Conservation (phyloP, 495 filamentous ascomycete species). For the Sabuloglossum arenarium region DNA sequence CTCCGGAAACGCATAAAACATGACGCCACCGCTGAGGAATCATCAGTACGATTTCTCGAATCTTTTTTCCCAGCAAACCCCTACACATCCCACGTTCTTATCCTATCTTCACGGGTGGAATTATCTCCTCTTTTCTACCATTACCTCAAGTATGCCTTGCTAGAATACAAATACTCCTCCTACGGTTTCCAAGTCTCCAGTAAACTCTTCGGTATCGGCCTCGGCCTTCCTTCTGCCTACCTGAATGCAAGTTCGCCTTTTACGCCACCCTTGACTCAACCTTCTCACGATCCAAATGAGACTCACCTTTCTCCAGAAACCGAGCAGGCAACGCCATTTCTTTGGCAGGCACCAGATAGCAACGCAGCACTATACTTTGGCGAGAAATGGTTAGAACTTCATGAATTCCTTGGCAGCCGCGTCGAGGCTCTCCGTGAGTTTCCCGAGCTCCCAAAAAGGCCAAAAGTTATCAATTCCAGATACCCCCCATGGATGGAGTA, state of each 20-base stretch:
- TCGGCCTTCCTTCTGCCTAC: conserved; percentile 45
- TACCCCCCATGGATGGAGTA: conserved; percentile 66
- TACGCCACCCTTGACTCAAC: conserved; percentile 21
- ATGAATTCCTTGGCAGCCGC: conserved; percentile 43
- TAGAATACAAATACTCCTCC: conserved; percentile 54
- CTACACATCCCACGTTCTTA: conserved; percentile 42
- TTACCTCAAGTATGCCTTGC: conserved; percentile 51
- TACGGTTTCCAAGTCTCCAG: conserved; percentile 17
- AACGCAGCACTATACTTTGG: conserved; percentile 66
- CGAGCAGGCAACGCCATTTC: conserved; percentile 28
- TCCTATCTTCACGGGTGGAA: conserved; percentile 58
- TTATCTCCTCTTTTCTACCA: conserved; percentile 58
- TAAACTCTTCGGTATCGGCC: conserved; percentile 46
- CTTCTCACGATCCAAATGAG: conserved; percentile 11
- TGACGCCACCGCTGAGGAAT: conserved; percentile 32
- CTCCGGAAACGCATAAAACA: conserved; percentile 49
- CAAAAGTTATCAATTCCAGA: conserved; percentile 25
- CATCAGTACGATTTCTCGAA: conserved; percentile 52
- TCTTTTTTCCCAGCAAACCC: conserved; percentile 55
- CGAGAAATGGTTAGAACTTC: conserved; percentile 63
- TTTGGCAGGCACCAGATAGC: conserved; percentile 66
- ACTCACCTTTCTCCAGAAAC: neutral
- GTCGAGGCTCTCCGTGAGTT: conserved; percentile 18
- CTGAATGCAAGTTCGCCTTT: conserved; percentile 34
- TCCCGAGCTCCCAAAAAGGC: conserved; percentile 21